phyloP scores from a whole-genome alignment of 495 filamentous ascomycete genomes.

The Beverwykella pulmonaria region DNA sequence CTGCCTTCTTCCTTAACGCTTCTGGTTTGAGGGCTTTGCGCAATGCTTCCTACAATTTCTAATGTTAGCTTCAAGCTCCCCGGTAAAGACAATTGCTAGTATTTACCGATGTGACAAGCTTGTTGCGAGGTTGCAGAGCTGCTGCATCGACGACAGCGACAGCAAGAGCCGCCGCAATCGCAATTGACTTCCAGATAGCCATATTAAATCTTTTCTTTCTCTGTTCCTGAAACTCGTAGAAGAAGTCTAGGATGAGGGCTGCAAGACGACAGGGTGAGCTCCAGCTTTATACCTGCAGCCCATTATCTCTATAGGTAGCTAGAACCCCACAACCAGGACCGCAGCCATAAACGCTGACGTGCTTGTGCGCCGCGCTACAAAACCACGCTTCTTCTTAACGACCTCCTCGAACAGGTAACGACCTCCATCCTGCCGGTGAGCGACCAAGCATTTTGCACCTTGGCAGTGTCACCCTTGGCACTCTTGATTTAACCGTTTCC shows the following conservation, averaged over 20 bases:
- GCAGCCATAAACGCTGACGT: neutral
- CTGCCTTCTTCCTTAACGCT: constrained; percentile 46
- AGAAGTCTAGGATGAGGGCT: neutral
- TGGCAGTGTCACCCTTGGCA: neutral
- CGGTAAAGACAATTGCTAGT: neutral
- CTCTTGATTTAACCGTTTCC: neutral
- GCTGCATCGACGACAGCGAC: neutral
- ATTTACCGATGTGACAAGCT: neutral
- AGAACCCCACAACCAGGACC: neutral
- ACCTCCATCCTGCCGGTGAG: neutral
- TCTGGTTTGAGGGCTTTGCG: constrained; percentile 46
- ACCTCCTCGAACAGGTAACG: neutral
- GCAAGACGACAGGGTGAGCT: neutral
- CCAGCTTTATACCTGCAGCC: neutral
- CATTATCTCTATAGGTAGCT: neutral
- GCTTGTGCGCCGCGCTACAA: neutral
- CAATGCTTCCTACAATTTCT: constrained; percentile 44
- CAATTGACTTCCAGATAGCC: constrained; percentile 20
- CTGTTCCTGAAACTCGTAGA: neutral
- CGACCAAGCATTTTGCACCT: neutral
- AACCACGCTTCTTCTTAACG: neutral
- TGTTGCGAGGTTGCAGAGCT: neutral
- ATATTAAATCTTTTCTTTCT: neutral
- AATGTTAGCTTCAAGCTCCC: neutral
- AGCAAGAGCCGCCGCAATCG: constrained; percentile 3